Percentiles rank a stretch among this genome's conserved stretches.
phyloP scores from a whole-genome alignment of 345 rosid genomes.

The Euphorbia lathyris region DNA sequence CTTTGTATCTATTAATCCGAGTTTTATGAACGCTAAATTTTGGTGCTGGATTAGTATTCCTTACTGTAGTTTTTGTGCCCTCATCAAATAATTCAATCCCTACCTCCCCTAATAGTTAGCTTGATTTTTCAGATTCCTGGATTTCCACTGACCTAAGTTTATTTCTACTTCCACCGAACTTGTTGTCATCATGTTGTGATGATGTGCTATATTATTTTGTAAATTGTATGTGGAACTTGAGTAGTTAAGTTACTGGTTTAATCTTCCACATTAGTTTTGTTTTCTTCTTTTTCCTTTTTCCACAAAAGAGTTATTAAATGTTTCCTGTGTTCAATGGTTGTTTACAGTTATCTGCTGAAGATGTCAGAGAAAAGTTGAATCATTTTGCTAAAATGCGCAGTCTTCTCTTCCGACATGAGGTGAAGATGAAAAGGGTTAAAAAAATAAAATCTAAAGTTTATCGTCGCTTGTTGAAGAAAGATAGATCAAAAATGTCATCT shows the following conservation, averaged over 20 bases:
- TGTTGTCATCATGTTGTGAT: background rate
- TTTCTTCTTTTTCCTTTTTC: background rate
- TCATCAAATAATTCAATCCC: background rate
- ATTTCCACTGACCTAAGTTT: background rate
- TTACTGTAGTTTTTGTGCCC: background rate
- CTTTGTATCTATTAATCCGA: background rate
- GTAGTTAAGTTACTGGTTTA: background rate
- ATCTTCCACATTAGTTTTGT: background rate
- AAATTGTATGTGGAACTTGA: background rate
- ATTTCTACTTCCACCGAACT: background rate
- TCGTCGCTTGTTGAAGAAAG: constrained; percentile 71
- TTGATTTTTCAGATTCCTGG: constrained; percentile 5
- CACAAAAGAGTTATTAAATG: background rate
- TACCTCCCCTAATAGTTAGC: background rate
- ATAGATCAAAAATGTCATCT: constrained; percentile 45
- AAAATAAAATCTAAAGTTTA: constrained; percentile 90
- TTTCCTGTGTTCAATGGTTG: constrained; percentile 21
- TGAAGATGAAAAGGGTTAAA: constrained; percentile 75
- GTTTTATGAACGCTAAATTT: background rate
- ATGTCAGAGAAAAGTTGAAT: constrained; percentile 49
- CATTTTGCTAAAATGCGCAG: constrained; percentile 80
- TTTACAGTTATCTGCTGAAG: constrained; percentile 73
- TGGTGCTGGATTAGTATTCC: background rate
- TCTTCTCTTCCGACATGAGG: constrained; percentile 85
- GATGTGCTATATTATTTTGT: background rate